Conservation (phyloP, 169 alveolate species). For the Sarcocystis neurona region DNA sequence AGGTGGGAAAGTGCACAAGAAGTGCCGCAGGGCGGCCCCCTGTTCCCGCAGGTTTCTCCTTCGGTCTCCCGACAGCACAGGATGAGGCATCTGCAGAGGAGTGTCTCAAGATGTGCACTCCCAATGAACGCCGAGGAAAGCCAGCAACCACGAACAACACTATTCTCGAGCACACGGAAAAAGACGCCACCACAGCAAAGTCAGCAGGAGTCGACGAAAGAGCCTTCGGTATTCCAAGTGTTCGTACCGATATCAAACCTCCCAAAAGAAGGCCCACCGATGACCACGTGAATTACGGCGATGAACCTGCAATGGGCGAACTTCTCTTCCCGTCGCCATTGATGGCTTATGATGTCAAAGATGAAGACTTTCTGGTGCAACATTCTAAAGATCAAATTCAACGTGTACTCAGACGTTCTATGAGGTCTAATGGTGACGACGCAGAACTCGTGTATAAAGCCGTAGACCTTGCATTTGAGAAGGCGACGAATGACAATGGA, state of each 20-base stretch:
- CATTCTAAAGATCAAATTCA: not conserved
- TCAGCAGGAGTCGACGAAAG: not conserved
- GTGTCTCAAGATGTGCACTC: no score
- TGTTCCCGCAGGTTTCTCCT: conserved; percentile 7
- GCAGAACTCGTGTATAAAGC: not conserved
- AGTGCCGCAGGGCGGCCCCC: conserved; percentile 10
- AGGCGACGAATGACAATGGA: not conserved
- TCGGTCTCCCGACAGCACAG: not conserved
- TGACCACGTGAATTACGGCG: conserved; percentile 4
- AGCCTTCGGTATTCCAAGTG: not conserved
- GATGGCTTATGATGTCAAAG: not conserved
- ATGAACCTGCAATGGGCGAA: conserved; percentile 8
- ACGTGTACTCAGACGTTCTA: not conserved
- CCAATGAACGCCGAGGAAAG: not conserved
- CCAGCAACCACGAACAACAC: not conserved
- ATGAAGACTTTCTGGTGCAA: conserved; percentile 4
- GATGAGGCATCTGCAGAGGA: not conserved
- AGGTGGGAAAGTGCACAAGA: not conserved
- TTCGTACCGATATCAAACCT: not conserved
- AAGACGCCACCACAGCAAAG: not conserved
- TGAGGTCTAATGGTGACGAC: not conserved
- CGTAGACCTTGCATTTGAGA: not conserved
- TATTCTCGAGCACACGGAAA: not conserved
- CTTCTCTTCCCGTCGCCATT: conserved; percentile 4
- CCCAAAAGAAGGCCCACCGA: not conserved